Conservation (phyloP, 257 asterid genomes). For the Nicotiana undulata region DNA sequence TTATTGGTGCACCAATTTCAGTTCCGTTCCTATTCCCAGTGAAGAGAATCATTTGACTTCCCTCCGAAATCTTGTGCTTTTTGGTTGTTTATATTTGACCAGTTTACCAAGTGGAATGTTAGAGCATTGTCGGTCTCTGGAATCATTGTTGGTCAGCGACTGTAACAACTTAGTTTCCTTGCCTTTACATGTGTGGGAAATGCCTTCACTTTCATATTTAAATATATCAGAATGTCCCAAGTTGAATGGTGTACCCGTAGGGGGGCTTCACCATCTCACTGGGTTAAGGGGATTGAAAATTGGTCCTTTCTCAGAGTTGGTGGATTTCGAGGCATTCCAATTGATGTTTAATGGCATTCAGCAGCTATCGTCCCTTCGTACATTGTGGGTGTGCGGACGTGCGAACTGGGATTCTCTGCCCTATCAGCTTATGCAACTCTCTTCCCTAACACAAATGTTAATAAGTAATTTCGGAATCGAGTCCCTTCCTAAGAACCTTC, state of each 20-base stretch:
- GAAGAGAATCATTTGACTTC: neutral
- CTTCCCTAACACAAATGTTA: rapidly evolving
- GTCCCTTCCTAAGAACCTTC: conserved; percentile 20
- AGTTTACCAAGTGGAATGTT: conserved; percentile 8
- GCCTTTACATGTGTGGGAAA: neutral
- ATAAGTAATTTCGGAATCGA: neutral
- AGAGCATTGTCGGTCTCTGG: neutral
- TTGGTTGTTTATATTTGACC: neutral
- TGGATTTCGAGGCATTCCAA: neutral
- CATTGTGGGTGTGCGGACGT: rapidly evolving
- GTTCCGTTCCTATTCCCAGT: neutral
- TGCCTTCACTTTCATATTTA: rapidly evolving
- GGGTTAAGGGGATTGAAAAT: rapidly evolving
- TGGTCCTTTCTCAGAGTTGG: conserved; percentile 6
- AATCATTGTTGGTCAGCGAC: rapidly evolving
- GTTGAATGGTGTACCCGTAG: neutral
- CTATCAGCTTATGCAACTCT: conserved; percentile 9
- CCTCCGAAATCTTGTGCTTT: neutral
- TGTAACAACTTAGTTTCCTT: conserved; percentile 1
- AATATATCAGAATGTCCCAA: neutral
- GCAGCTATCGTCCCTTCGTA: neutral
- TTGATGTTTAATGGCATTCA: neutral
- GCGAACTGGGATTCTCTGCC: conserved; percentile 14
- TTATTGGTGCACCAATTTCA: neutral
- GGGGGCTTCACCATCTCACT: neutral